Base-by-base conservation (phyloP, 148 eudicot genomes). In the Rhododendron molle region DNA sequence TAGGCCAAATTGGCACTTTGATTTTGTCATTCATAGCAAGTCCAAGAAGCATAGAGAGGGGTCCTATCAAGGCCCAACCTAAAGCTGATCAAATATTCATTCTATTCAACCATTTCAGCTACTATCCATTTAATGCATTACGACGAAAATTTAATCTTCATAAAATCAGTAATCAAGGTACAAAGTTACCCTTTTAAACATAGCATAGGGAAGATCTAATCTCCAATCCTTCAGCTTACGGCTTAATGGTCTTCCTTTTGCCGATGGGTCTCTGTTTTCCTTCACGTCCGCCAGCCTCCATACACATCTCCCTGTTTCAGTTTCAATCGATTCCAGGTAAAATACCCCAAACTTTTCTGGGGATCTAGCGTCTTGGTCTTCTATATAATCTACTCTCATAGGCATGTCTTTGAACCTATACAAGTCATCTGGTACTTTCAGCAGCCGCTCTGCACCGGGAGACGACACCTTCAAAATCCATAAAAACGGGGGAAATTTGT, bases 221-320 rank as follows among this genome's bases (percentile, higher is more conserved):
- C 99, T 93, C 96, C 94, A 93, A 83, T 97, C 96, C 82, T 86
- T 94, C 88, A 69, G 94, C 87, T 97, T 95, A 77, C 98, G 96
- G 89, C 89, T 93, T 76, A 97, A 44, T 28, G 95, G 98, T 84
- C 93, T 92, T 49, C 99, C 99, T 87, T 93, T 95, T 43, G 92
- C 91, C 49, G 88, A 86, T 32, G 98, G 96, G 85, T 95, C 96
- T 85, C 96, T 89, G 78, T 97, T 97, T 91, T 89, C 99, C 89
- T 83, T 90, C 23, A 97, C 99, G 83, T 95, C 94, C 30, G 99
- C 99, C 90, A 97, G 83, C 88, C 90, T 94, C 98, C 98, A 97
- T 9, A 88, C 86, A 81, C 98, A 95, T 73, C 93, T 87, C 47
- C 89, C 90, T 7, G 91, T 83, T 83, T 97, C 95, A 20, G 87